phyloP scores from a whole-genome alignment of 495 filamentous ascomycete genomes.

The Penicillium psychrofluorescens region DNA sequence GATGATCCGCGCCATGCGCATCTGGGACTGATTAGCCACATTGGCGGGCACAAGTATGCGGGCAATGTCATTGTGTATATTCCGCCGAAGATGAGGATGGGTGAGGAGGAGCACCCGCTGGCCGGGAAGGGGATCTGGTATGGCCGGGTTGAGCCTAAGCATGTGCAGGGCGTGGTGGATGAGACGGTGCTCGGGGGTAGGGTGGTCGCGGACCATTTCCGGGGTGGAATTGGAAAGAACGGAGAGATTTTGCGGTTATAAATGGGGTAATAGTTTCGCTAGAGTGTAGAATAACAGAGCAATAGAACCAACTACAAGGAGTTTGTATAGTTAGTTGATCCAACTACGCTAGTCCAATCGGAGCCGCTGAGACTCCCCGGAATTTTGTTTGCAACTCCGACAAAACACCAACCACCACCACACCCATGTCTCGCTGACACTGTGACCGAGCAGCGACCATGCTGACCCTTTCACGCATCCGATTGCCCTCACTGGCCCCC shows the following conservation, averaged over 20 bases:
- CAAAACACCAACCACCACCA: neutral
- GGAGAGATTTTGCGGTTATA: conserved; percentile 30
- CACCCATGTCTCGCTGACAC: neutral
- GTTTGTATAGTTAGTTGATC: neutral
- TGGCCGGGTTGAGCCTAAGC: conserved; percentile 74
- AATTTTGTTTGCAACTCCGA: conserved; percentile 9
- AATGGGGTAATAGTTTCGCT: too few species aligned
- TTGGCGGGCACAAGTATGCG: conserved; percentile 89
- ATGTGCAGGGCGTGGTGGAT: conserved; percentile 78
- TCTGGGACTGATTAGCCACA: conserved; percentile 75
- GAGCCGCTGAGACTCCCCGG: conserved; percentile 14
- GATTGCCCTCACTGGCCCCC: conserved; percentile 18
- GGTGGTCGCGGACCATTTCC: conserved; percentile 69
- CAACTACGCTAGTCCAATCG: conserved; percentile 20
- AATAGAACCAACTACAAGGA: too few species aligned
- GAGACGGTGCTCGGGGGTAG: conserved; percentile 71
- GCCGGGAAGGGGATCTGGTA: conserved; percentile 90
- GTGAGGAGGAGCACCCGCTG: conserved; percentile 38
- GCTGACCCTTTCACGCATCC: conserved; percentile 22
- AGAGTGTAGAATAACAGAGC: too few species aligned
- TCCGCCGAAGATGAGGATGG: conserved; percentile 46
- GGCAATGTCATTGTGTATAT: conserved; percentile 92
- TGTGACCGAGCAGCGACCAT: conserved; percentile 16
- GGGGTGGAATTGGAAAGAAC: conserved; percentile 33
- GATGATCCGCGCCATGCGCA: conserved; percentile 37